Evolutionary conservation across 1,284 basidiomycete genomes (phyloP).

Genomic region (Ustilago sp.): DNA sequence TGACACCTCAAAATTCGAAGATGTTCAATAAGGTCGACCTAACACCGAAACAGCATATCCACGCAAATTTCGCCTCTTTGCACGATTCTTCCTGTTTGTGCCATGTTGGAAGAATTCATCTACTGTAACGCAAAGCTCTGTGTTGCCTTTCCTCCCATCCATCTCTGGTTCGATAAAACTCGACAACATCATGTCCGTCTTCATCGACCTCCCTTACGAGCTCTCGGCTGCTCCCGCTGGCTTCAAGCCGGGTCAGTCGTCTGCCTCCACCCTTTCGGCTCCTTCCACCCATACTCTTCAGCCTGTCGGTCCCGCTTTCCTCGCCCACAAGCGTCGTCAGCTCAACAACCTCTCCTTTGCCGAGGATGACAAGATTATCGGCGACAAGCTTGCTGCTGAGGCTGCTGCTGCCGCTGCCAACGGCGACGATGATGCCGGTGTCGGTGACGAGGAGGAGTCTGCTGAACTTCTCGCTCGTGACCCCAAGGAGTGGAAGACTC

Average conservation of each 20-base stretch:
- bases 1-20: neutral
- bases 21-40: neutral
- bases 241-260: constrained; percentile 61
- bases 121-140: neutral
- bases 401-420: constrained; percentile 76
- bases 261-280: constrained; percentile 55
- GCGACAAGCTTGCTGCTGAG: constrained; percentile 47
- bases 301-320: constrained; percentile 65
- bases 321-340: constrained; percentile 62
- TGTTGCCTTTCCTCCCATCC: constrained; percentile 9
- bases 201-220: constrained; percentile 61
- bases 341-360: constrained; percentile 63
- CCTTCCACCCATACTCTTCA: constrained; percentile 52
- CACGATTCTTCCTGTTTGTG: constrained; percentile 5
- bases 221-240: constrained; percentile 61
- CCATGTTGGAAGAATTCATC: constrained; percentile 36
- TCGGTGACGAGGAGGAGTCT: constrained; percentile 90
- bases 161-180: constrained; percentile 7
- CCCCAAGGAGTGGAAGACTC: constrained; percentile 99
- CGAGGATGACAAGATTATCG: constrained; percentile 63
- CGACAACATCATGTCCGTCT: constrained; percentile 52
- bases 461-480: constrained; percentile 80
- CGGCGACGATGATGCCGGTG: constrained; percentile 82
- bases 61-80: neutral
- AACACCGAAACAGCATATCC: neutral